Evolutionary conservation across 352 stramenopile genomes (phyloP), one percentile per base, ranked within the genome.

Genomic region (Lagenidium giganteum): DNA sequence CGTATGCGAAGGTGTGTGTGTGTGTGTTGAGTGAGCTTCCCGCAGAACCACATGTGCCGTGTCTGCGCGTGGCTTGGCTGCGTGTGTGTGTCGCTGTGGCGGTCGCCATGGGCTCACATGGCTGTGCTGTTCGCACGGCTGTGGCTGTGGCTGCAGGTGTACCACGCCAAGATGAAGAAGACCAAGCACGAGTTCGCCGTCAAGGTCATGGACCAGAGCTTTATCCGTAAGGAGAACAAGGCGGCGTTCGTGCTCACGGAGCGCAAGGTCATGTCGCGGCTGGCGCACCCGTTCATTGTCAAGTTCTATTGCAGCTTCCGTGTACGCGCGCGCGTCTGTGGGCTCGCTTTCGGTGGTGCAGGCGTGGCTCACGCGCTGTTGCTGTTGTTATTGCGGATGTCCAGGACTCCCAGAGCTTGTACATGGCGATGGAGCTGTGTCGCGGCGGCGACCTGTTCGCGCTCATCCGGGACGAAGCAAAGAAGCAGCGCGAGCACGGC

Each of bases 181-280:
- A 80, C 51, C 33, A 54, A 45, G 36, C 56, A 75, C 59, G 74
- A 93, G 46, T 87, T 91, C 32, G 81, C 81, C 2, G 70, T 93
- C 24, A 93, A 93, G 47, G 82, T 93, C 27, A 93, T 93, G 80
- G 80, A 93, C 51, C 80, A 93, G 54, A 54, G 56, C 39, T 85
- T 87, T 48, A 88, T 93, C 29, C 75, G 74, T 57, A 84, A 83
- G 50, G 81, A 93, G 61, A 91, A 93, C 52, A 93, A 93, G 58
- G 79, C 79, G 32, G 72, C 62, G 8, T 84, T 87, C 42, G 75
- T 91, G 36, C 66, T 93, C 37, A 91, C 76, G 24, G 81, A 93
- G 61, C 71, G 72, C 46, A 85, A 85, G 36, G 75, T 93, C 51
- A 84, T 93, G 67, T 86, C 77, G 29, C 76, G 72, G 20, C 54